Percentiles rank a stretch among this genome's conserved stretches.
Conservation (phyloP, 2,329 filamentous ascomycete genomes). For the Colletotrichum sp. region DNA sequence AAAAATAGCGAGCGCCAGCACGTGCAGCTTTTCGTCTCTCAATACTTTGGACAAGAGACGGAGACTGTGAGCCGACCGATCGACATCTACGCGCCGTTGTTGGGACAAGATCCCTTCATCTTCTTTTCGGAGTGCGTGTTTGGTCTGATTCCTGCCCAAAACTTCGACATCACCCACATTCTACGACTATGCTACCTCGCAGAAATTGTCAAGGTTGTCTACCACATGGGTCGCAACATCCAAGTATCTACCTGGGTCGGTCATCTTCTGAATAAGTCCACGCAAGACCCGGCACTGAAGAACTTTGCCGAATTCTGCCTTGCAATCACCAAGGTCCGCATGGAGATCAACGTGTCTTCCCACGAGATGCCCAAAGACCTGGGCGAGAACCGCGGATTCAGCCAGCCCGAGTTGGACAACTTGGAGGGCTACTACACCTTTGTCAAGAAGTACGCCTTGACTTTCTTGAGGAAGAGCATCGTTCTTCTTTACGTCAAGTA, state of each 20-base stretch:
- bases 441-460: slow-evolving; percentile 83
- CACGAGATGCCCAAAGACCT: slow-evolving; percentile 29
- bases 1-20: slow-evolving; percentile 75
- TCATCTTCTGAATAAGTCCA: slow-evolving; percentile 45
- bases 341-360: slow-evolving; percentile 42
- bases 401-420: slow-evolving; percentile 59
- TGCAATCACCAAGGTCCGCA: slow-evolving; percentile 47
- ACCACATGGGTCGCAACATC: slow-evolving; percentile 61
- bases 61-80: slow-evolving; percentile 44
- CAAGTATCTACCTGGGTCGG: slow-evolving; percentile 54
- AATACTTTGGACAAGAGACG: slow-evolving; percentile 50
- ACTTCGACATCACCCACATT: slow-evolving; percentile 78
- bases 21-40: slow-evolving; percentile 74
- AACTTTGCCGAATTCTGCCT: slow-evolving; percentile 63
- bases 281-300: slow-evolving; percentile 51
- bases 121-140: slow-evolving; percentile 83
- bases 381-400: slow-evolving; percentile 52
- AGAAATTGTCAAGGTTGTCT: slow-evolving; percentile 84
- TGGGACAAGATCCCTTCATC: slow-evolving; percentile 75
- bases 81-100: slow-evolving; percentile 60
- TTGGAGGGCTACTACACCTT: slow-evolving; percentile 62
- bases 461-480: slow-evolving; percentile 84
- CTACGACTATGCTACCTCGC: slow-evolving; percentile 87
- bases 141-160: slow-evolving; percentile 69
- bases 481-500: slow-evolving; percentile 88